Evolutionary conservation across 2,329 filamentous ascomycete species (phyloP).

Genomic region (Aspergillus amoenus): DNA sequence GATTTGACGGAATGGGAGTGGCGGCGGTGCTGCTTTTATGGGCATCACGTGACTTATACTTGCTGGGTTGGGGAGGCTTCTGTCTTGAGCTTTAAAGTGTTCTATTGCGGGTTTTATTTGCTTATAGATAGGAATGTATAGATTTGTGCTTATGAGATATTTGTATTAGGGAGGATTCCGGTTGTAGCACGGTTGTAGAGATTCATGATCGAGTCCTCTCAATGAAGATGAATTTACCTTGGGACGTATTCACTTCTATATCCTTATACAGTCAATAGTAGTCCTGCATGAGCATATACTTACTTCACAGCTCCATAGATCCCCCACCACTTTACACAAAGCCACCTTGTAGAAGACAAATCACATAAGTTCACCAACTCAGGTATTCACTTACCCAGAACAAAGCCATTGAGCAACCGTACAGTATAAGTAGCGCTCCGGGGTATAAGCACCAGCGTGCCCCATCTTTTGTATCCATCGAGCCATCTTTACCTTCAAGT

Average conservation of each 20-base stretch:
- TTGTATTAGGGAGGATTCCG: not conserved
- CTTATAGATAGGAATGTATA: not conserved
- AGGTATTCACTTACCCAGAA: not conserved
- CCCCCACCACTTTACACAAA: not conserved
- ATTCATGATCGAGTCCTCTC: not conserved
- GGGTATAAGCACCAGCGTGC: not conserved
- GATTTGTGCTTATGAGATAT: too few species aligned
- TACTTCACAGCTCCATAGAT: not conserved
- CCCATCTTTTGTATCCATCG: not conserved
- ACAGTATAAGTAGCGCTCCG: not conserved
- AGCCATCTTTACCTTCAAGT: too few species aligned
- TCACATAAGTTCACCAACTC: not conserved
- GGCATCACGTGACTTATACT: conserved; percentile 15
- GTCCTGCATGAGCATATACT: not conserved
- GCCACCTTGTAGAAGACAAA: not conserved
- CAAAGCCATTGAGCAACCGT: not conserved
- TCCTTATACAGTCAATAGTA: not conserved
- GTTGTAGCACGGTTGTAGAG: not conserved
- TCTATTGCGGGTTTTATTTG: not conserved
- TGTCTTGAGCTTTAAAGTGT: too few species aligned
- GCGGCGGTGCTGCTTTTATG: conserved; percentile 5
- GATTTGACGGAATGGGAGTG: conserved; percentile 7
- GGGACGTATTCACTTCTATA: not conserved
- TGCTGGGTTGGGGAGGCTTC: not conserved
- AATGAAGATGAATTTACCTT: not conserved